These are phyloP conservation scores for Cyathus striatus DNA, from an alignment of 768 basidiomycete species.

Conservation along the genomic window DNA sequence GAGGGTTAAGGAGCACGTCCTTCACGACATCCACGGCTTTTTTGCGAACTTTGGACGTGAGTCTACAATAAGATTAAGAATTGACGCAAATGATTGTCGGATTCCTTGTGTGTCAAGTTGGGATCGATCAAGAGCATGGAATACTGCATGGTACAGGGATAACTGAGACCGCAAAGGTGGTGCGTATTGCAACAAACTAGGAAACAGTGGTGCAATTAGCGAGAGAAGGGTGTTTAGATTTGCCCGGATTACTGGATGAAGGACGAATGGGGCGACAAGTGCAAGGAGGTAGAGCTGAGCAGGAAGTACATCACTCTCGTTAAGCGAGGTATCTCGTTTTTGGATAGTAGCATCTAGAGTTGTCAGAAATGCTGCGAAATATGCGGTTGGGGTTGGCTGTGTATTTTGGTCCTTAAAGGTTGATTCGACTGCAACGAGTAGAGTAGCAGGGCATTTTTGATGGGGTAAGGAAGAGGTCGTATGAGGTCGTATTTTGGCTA, in stretches of 20 bases:
- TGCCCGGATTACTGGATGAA: conserved; percentile 73
- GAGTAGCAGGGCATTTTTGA: conserved; percentile 84
- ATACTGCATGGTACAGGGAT: conserved; percentile 63
- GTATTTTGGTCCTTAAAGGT: conserved; percentile 68
- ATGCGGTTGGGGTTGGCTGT: conserved; percentile 77
- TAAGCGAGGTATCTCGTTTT: conserved; percentile 42
- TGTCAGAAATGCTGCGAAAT: conserved; percentile 88
- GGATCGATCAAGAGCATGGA: conserved; percentile 65
- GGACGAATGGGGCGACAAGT: conserved; percentile 71
- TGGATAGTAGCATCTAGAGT: conserved; percentile 76
- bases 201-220: conserved; percentile 77
- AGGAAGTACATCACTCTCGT: conserved; percentile 74
- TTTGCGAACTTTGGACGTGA: conserved; percentile 87
- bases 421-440: conserved; percentile 81
- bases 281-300: conserved; percentile 84
- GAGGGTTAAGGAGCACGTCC: conserved; percentile 72
- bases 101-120: conserved; percentile 64
- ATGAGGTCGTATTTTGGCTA: conserved; percentile 86
- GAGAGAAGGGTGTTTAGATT: conserved; percentile 68
- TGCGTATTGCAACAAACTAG: conserved; percentile 55
- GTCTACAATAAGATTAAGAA: conserved; percentile 82
- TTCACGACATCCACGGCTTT: conserved; percentile 83
- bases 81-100: conserved; percentile 79
- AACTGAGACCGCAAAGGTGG: conserved; percentile 86
- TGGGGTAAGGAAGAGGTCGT: conserved; percentile 75